Evolutionary conservation across 2,329 filamentous ascomycete genomes (phyloP).

Genomic region (Myriosclerotinia duriaeana): DNA sequence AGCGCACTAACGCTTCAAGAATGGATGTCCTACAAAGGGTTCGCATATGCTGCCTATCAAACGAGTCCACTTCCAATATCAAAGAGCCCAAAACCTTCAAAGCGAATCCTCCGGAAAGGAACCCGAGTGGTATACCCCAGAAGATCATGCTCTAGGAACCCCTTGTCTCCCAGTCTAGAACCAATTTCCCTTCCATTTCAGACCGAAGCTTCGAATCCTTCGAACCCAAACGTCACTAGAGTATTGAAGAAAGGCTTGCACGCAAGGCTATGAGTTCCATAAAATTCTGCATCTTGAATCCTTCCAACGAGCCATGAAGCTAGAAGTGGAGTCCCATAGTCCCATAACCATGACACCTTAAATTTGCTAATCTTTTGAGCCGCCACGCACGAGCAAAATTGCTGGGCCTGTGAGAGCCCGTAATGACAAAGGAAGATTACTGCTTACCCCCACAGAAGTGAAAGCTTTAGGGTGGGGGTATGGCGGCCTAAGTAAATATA

Average conservation of each 20-base stretch:
- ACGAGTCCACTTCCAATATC: not conserved
- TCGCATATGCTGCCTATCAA: slow-evolving; percentile 9
- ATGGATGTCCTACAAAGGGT: not conserved
- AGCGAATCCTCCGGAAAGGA: not conserved
- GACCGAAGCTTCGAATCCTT: slow-evolving; percentile 3
- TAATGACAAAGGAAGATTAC: not conserved
- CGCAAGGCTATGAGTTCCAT: slow-evolving; percentile 5
- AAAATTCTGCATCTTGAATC: slow-evolving; percentile 9
- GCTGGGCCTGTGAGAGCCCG: not conserved
- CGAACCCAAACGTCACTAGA: slow-evolving; percentile 2
- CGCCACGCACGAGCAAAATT: slow-evolving; percentile 17
- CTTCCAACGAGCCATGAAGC: slow-evolving; percentile 5
- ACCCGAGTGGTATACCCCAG: not conserved
- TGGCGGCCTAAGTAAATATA: not conserved
- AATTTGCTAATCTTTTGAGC: slow-evolving; percentile 19
- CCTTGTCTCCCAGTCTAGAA: not conserved
- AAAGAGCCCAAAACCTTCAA: not conserved
- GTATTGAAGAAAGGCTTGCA: not conserved
- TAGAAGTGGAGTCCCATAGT: slow-evolving; percentile 12
- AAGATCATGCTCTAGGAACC: not conserved
- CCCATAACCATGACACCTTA: not conserved
- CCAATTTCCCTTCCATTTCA: not conserved
- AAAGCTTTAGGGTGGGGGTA: slow-evolving; percentile 6
- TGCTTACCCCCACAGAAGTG: slow-evolving; percentile 6
- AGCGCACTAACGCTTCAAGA: not conserved